Evolutionary conservation across 2,329 filamentous ascomycete genomes (phyloP).

Genomic region (Purpureocillium takamizusanense): DNA sequence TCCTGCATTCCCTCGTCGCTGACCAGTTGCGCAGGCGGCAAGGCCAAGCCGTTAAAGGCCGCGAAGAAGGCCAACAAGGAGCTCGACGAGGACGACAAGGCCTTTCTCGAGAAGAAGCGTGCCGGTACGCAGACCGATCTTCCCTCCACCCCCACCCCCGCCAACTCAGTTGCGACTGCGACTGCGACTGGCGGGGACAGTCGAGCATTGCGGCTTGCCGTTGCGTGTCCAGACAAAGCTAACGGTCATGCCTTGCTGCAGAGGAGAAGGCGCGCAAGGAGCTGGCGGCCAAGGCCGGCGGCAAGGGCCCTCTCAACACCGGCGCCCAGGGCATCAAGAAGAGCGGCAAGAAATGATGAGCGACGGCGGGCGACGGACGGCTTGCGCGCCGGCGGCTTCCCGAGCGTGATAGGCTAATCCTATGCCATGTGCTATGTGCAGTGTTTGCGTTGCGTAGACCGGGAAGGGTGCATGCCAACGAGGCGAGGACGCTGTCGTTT

Average conservation of each 20-base stretch:
- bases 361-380: neutral
- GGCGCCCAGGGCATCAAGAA: constrained; percentile 92
- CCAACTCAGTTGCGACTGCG: too few relatives aligned
- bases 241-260: constrained; percentile 22
- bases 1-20: neutral
- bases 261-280: constrained; percentile 84
- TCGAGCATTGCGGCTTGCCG: too few relatives aligned
- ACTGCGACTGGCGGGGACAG: too few relatives aligned
- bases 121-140: constrained; percentile 60
- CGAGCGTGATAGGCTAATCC: neutral
- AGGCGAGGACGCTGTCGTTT: neutral
- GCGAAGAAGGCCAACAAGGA: constrained; percentile 80
- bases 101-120: constrained; percentile 73
- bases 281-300: constrained; percentile 69
- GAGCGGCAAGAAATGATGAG: constrained; percentile 88
- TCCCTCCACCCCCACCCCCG: too few relatives aligned
- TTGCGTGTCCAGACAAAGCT: too few relatives aligned
- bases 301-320: constrained; percentile 81
- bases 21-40: constrained; percentile 52
- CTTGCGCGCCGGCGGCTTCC: neutral
- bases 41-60: constrained; percentile 78
- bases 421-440: too few relatives aligned
- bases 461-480: neutral
- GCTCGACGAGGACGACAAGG: constrained; percentile 77
- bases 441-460: too few relatives aligned